Base-by-base conservation (phyloP, 164 flowering plant species). In the Cinnamomum chago region DNA sequence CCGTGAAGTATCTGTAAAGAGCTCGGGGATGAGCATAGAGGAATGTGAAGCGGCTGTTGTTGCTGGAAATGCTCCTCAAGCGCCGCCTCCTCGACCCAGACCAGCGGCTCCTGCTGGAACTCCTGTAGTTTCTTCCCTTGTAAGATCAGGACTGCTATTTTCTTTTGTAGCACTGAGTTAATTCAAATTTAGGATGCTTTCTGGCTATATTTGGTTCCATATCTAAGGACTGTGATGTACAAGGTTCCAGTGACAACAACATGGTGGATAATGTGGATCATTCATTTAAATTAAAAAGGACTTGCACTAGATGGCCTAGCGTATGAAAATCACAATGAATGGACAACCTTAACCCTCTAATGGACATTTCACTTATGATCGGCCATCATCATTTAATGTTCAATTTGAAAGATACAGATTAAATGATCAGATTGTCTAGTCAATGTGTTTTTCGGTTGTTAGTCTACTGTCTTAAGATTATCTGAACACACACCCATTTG, bases 1-100 rank as follows among this genome's bases (percentile, higher is more conserved):
- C 47, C 71, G 62, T 22, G 82, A 85, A 81, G 72, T 72, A 3
- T 75, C 83, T 0, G 30, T 80, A 3, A 76, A 81, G 73, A 88
- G 85, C 82, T 64, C 72, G 15, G 88, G 90, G 30, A 55, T 80
- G 78, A 89, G 81, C 65, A 86, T 79, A 75, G 93, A 84, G 62
- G 91, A 95, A 78, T 90, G 92, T 67, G 98, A 95, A 78, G 98
- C 98, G 22, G 94, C 91, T 50, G 95, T 92, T 58, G 95, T 87
- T 23, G 91, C 95, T 3, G 97, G 99, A 12, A 90, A 92, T 68
- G 84, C 75, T 23, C 98, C 96, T 1, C 85, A 88, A 24, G 92
- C 94, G 1, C 98, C 99, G 28, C 96, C 96, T 1, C 86, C 81
- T 1, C 94, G 88, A 18, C 90, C 89, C 1, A 88, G 72, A 70